Percentiles rank a stretch among this genome's conserved stretches.
phyloP scores from a whole-genome alignment of 2,329 filamentous ascomycete species.

The Mycogone perniciosa region DNA sequence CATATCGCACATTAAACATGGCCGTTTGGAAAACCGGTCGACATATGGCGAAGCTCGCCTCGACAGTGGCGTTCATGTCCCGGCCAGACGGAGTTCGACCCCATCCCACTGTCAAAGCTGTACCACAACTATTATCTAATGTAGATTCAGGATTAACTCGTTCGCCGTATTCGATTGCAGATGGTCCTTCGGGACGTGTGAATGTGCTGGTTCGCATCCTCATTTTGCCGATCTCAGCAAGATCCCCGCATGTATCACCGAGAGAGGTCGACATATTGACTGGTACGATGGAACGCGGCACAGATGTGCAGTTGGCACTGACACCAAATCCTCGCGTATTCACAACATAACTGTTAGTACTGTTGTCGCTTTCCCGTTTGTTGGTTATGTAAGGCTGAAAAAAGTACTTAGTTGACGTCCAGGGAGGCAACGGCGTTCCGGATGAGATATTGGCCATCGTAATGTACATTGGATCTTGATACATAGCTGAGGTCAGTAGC shows the following conservation, averaged over 20 bases:
- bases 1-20: slow-evolving; percentile 29
- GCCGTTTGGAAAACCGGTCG: slow-evolving; percentile 24
- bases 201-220: not conserved
- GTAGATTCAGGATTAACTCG: not conserved
- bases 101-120: slow-evolving; percentile 20
- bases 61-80: slow-evolving; percentile 13
- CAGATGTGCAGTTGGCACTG: slow-evolving; percentile 16
- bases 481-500: slow-evolving; percentile 2
- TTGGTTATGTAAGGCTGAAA: slow-evolving; percentile 36
- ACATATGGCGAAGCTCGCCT: slow-evolving; percentile 21
- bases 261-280: not conserved
- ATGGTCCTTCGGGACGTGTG: slow-evolving; percentile 2
- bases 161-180: slow-evolving; percentile 16
- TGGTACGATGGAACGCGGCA: slow-evolving; percentile 1
- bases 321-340: slow-evolving; percentile 25
- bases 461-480: slow-evolving; percentile 27
- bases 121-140: not conserved
- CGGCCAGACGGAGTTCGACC: slow-evolving; percentile 5
- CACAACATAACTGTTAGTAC: slow-evolving; percentile 2
- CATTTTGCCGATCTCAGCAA: not conserved
- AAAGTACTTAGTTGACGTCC: slow-evolving; percentile 38
- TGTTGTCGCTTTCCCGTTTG: not conserved
- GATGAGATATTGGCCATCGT: slow-evolving; percentile 39
- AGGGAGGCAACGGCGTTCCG: slow-evolving; percentile 40
- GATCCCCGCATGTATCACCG: not conserved